Evolutionary conservation across 495 filamentous ascomycete genomes (phyloP), one percentile per base, ranked within the genome.

Genomic region (Lentithecium fluviatile): DNA sequence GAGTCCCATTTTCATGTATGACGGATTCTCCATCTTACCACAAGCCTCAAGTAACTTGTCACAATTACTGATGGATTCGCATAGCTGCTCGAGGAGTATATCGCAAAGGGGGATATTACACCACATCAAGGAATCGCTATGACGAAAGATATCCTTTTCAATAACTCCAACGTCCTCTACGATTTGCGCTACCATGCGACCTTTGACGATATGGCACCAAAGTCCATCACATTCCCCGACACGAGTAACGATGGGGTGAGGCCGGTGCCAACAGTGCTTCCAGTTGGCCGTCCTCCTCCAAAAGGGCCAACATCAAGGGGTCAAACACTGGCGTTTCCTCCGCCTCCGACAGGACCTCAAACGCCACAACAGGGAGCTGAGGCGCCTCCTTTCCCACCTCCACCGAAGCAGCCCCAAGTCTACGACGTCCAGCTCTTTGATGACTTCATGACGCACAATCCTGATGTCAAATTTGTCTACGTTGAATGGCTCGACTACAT

Each of bases 401-500:
- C 62, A 23, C 64, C 64, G 6, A 61, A 26, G 52, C 21, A 24
- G 6, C 53, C 56, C 11, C 54, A 61, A 58, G 54, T 64, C 23
- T 68, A 70, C 40, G 51, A 70, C 29, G 37, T 46, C 36, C 10
- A 54, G 43, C 11, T 64, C 29, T 61, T 69, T 42, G 66, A 69
- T 4, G 34, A 53, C 3, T 71, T 69, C 60, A 58, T 65, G 32
- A 36, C 54, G 50, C 46, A 73, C 38, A 65, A 81, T 61, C 59
- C 67, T 2, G 60, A 70, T 0, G 68, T 77, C 37, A 80, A 83
- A 52, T 88, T 82, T 53, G 66, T 91, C 38, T 84, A 88, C 55
- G 78, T 94, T 51, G 85, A 89, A 73, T 95, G 86, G 82, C 72
- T 89, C 25, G 91, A 95, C 70, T 90, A 88, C 70, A 92, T 88